Evolutionary conservation across 2,329 filamentous ascomycete species (phyloP), one percentile per base, ranked within the genome.

Genomic region (Diaporthe eres): DNA sequence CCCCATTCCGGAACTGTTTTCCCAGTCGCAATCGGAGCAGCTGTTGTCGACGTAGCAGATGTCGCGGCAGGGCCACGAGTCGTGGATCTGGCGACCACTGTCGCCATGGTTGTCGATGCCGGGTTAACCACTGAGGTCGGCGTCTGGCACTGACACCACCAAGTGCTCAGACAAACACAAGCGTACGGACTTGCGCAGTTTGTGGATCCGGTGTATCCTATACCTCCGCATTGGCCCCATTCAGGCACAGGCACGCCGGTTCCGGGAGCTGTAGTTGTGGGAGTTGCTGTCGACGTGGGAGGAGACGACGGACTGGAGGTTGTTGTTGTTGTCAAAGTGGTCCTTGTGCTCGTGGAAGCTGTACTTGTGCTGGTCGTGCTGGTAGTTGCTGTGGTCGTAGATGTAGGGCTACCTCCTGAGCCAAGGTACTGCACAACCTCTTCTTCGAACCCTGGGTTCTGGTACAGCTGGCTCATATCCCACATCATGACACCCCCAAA

Each of bases 401-500:
- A 31, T 4, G 74, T 68, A 19, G 73, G 31, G 28, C 9, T 42
- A 34, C 63, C 57, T 12, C 57, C 71, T n/a, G 55, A 57, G 10
- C 77, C 79, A 74, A 88, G 80, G 74, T 83, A 81, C 47, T 80
- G 74, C 78, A 82, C 81, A 5, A 92, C 83, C 51, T 84, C 81
- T 37, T 83, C 82, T 72, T 93, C 83, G 81, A 91, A 92, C 1
- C 90, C 91, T 2, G 78, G 47, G 82, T 93, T 93, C n/a, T 84
- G 83, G 77, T 88, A 91, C 2, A 89, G 86, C 84, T 92, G 91
- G 42, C 86, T 89, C 83, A 89, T 89, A 82, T 94, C 92, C 92
- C 92, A 94, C 84, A 93, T 86, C 92, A 94, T 93, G 39, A 92
- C 87, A 42, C 92, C 92, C 10, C 91, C 92, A 79, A 94, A 93